Evolutionary conservation across 441 rosid species (phyloP), one percentile per base, ranked within the genome.

Genomic region (Geranium incanum): DNA sequence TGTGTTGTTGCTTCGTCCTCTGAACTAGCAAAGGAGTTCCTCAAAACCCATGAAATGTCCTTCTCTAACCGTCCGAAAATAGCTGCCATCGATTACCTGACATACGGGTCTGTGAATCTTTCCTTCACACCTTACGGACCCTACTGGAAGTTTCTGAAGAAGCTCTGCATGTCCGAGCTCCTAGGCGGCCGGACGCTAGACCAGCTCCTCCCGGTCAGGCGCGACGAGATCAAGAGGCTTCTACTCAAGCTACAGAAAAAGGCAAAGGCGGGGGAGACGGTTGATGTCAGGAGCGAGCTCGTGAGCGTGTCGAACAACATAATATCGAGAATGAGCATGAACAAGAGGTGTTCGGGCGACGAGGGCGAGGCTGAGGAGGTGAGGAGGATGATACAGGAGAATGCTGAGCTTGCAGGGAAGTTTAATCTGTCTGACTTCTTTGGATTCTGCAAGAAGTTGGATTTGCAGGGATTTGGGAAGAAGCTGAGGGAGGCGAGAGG

Each of bases 91-190:
- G 82, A 84, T 69, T 81, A 71, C 72, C 85, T 81, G 16, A 78
- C 88, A 1, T 84, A 86, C 70, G 85, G 88, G 66, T 79, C 85
- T 8, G 39, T 78, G 7, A 82, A 79, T 76, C 81, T 85, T 74
- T 43, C 83, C 12, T 85, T 85, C 15, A 67, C 86, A 21, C 82
- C 84, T 8, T 79, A 84, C 7, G 90, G 88, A 38, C 82, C 81
- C 13, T 84, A 84, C 57, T 86, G 90, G 90, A 81, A 80, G 81
- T 86, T 84, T 84, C 74, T 83, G 81, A 86, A 84, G 81, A 83
- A 86, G 66, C 70, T 84, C 48, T 76, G 81, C 75, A 78, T 81
- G 83, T 55, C 81, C 8, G 77, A 82, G 28, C 82, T 86, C 62
- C 88, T 86, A 4, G 81, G 86, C 5, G 77, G 84, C 16, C 79